Evolutionary conservation across 495 filamentous ascomycete species (phyloP).

Genomic region (Xylaria castorea): DNA sequence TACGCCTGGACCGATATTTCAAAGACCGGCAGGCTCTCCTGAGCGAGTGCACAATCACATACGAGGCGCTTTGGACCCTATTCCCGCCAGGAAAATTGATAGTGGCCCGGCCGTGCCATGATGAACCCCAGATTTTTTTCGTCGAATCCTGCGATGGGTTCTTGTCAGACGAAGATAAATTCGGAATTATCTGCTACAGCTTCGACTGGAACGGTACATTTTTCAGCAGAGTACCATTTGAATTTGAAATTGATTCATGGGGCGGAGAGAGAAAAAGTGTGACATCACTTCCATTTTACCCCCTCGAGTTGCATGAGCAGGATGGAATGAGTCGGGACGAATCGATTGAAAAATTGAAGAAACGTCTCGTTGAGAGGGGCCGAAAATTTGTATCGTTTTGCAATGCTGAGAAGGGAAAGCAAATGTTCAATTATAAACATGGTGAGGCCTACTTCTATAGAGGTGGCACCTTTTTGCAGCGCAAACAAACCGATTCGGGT

Average conservation of each 20-base stretch:
- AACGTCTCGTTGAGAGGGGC: conserved; percentile 4
- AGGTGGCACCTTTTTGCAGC: conserved; percentile 6
- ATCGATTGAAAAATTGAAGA: not conserved
- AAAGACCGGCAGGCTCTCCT: conserved; percentile 1
- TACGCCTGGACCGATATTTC: conserved; percentile 14
- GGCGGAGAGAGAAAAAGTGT: conserved; percentile 10
- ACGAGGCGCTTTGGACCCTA: conserved; percentile 13
- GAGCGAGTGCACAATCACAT: not conserved
- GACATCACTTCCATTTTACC: conserved; percentile 9
- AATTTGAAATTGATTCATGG: not conserved
- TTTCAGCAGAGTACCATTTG: conserved; percentile 8
- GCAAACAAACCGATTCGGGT: not conserved
- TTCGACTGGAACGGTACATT: conserved; percentile 10
- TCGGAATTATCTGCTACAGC: conserved; percentile 9
- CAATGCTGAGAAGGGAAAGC: conserved; percentile 5
- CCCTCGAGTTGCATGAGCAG: not conserved
- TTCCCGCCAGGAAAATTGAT: conserved; percentile 21
- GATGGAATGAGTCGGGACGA: not conserved
- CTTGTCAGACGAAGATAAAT: not conserved
- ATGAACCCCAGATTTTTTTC: conserved; percentile 12
- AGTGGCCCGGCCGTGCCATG: conserved; percentile 4
- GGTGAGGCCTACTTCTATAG: conserved; percentile 12
- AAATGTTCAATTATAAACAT: conserved; percentile 17
- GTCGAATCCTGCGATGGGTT: not conserved
- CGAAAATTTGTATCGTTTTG: not conserved